Percentiles rank a stretch among this genome's conserved stretches.
These are phyloP conservation scores for Sugiyamaella smithiae DNA, from an alignment of 805 yeast species.

Conservation along the genomic window DNA sequence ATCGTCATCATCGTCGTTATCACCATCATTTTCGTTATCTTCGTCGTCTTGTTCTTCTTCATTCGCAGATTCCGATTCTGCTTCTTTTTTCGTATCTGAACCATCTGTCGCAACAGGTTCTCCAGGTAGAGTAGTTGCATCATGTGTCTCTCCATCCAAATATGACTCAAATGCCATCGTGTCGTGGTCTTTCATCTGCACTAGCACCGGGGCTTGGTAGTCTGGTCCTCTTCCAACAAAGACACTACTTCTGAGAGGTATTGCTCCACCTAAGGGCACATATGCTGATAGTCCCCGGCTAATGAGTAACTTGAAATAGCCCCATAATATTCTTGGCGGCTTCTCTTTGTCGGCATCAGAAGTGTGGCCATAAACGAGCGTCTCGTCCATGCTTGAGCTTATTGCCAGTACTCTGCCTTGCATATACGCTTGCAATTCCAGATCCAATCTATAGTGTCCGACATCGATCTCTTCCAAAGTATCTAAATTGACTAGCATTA, in stretches of 20 bases:
- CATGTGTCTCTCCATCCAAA: constrained; percentile 11
- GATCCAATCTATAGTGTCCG: constrained; percentile 26
- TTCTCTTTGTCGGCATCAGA: background rate
- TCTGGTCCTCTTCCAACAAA: constrained; percentile 7
- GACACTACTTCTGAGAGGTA: background rate
- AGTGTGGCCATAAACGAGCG: constrained; percentile 23
- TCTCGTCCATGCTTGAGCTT: constrained; percentile 21
- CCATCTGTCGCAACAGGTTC: constrained; percentile 3
- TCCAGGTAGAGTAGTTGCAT: constrained; percentile 11
- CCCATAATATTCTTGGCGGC: constrained; percentile 19
- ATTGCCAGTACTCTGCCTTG: constrained; percentile 19
- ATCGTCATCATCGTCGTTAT: background rate
- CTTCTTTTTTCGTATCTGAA: background rate
- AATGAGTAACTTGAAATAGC: constrained; percentile 17
- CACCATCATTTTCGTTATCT: background rate
- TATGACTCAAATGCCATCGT: background rate
- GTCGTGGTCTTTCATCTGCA: background rate
- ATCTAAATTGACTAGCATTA: constrained; percentile 21
- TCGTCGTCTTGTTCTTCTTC: background rate
- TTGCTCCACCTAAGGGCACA: constrained; percentile 9
- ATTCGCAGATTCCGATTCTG: background rate
- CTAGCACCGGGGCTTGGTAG: background rate
- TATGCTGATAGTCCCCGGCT: constrained; percentile 16
- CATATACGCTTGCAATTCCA: constrained; percentile 16
- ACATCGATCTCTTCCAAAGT: constrained; percentile 26